Evolutionary conservation across 306 rosid genomes (phyloP).

Genomic region (Vachellia collinsii): DNA sequence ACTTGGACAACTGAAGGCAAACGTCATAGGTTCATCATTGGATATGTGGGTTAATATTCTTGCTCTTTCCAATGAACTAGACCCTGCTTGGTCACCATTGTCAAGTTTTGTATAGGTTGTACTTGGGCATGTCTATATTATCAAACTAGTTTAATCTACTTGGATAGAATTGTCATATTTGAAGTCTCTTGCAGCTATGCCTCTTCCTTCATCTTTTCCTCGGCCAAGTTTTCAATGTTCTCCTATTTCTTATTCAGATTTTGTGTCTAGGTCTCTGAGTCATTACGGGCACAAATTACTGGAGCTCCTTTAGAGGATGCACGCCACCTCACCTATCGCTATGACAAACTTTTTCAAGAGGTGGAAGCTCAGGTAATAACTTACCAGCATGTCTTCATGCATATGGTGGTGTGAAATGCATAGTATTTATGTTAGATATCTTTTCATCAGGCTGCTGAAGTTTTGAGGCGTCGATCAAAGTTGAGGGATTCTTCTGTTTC

Average conservation of each 20-base stretch:
- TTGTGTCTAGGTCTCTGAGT: conserved; percentile 76
- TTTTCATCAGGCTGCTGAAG: conserved; percentile 82
- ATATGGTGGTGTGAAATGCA: conserved; percentile 38
- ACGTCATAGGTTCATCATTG: not conserved
- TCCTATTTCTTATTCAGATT: conserved; percentile 63
- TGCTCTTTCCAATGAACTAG: not conserved
- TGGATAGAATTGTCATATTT: conserved; percentile 28
- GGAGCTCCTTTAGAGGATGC: conserved; percentile 99
- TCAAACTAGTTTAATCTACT: not conserved
- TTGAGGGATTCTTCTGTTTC: conserved; percentile 71
- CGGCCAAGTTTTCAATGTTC: not conserved
- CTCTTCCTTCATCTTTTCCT: not conserved
- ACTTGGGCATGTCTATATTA: not conserved
- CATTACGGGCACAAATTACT: conserved; percentile 79
- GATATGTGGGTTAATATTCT: not conserved
- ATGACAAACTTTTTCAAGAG: conserved; percentile 85
- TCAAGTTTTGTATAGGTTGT: not conserved
- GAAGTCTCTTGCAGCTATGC: conserved; percentile 31
- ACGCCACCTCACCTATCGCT: conserved; percentile 83
- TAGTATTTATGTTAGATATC: conserved; percentile 44
- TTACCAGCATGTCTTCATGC: conserved; percentile 36
- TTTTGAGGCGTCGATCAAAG: conserved; percentile 87
- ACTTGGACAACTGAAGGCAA: conserved; percentile 1
- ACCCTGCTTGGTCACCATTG: not conserved
- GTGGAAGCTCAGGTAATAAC: conserved; percentile 80